Percentiles rank a stretch among this genome's conserved stretches.
phyloP scores from a whole-genome alignment of 163 green algal species.

The Scenedesmus sp. region DNA sequence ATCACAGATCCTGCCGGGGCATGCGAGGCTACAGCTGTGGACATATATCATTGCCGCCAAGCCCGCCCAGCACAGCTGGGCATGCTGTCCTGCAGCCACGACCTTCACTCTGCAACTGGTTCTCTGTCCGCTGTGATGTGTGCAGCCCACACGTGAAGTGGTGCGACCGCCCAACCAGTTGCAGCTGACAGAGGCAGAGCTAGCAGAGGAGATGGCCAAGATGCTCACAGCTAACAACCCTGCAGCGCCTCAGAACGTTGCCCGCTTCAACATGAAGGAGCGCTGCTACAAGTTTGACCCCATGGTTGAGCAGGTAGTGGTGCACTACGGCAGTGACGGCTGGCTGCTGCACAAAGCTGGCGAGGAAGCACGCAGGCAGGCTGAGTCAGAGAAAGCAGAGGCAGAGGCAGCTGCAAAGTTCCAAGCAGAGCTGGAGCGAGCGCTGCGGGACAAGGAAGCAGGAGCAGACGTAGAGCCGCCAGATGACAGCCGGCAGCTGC shows the following conservation, averaged over 20 bases:
- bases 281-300: constrained; percentile 83
- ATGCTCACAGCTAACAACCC: constrained; percentile 94
- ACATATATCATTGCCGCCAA: background rate
- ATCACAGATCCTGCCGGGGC: background rate
- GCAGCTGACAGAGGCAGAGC: constrained; percentile 77
- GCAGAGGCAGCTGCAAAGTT: constrained; percentile 59
- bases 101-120: background rate
- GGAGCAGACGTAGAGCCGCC: constrained; percentile 64
- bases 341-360: constrained; percentile 75
- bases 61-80: background rate
- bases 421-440: constrained; percentile 66
- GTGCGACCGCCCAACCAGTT: constrained; percentile 86
- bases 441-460: constrained; percentile 61
- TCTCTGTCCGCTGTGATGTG: background rate
- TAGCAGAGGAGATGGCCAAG: constrained; percentile 89
- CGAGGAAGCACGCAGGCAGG: constrained; percentile 42
- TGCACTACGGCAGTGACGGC: constrained; percentile 86
- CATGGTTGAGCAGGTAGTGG: constrained; percentile 88
- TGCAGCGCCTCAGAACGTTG: constrained; percentile 83
- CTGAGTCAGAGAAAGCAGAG: constrained; percentile 50
- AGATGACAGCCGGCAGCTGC: constrained; percentile 82
- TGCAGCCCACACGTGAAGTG: constrained; percentile 80
- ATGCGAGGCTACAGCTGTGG: background rate
- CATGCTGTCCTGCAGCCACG: background rate
- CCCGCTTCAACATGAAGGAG: constrained; percentile 86